Percentiles rank a stretch among this genome's conserved stretches.
Conservation (phyloP, 768 basidiomycete genomes). For the Suillus cothurnatus region DNA sequence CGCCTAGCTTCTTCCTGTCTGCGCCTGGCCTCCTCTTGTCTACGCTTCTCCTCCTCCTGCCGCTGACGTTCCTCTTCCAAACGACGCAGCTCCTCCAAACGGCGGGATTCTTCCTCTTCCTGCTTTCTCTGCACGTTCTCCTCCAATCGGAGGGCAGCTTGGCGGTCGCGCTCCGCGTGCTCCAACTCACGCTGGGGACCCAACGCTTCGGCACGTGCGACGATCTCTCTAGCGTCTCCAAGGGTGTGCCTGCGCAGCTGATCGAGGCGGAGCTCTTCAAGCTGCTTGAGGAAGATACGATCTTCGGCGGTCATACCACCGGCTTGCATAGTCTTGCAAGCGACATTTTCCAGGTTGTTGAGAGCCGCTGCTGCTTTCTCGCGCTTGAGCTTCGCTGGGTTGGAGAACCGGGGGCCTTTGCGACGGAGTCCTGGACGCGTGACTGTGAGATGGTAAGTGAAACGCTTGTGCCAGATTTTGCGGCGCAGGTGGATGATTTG, state of each 20-base stretch:
- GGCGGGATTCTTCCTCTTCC: constrained; percentile 20
- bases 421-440: constrained; percentile 6
- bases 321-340: constrained; percentile 18
- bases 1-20: constrained; percentile 18
- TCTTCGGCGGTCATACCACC: constrained; percentile 23
- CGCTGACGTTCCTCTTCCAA: constrained; percentile 12
- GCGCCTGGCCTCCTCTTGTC: constrained; percentile 4
- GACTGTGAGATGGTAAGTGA: constrained; percentile 12
- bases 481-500: constrained; percentile 12
- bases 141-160: constrained; percentile 19
- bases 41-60: constrained; percentile 20
- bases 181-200: constrained; percentile 16
- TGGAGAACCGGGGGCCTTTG: constrained; percentile 5
- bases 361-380: constrained; percentile 2
- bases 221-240: constrained; percentile 22
- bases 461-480: constrained; percentile 20
- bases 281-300: constrained; percentile 27
- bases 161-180: constrained; percentile 22
- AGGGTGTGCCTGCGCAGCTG: constrained; percentile 17
- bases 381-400: constrained; percentile 4
- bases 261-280: constrained; percentile 19
- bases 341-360: constrained; percentile 7
- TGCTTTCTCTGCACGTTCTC: constrained; percentile 12
- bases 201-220: constrained; percentile 24
- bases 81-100: constrained; percentile 22